phyloP scores from a whole-genome alignment of 2,329 filamentous ascomycete species.

The Beauveria australis region DNA sequence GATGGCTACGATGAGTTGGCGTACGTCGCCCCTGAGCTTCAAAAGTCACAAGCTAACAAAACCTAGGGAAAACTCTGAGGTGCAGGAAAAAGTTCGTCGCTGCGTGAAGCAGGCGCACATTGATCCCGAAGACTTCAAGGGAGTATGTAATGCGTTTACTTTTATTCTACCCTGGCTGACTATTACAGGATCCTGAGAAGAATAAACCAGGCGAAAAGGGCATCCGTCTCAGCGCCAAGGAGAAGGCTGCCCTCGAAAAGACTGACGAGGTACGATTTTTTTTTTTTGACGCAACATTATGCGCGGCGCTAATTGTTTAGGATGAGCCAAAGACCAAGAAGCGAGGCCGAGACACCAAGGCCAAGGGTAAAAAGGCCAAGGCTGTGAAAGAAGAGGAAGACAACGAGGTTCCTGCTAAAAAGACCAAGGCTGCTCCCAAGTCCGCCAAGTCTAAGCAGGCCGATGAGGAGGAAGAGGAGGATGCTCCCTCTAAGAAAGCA shows the following conservation, averaged over 20 bases:
- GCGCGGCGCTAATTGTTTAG: not conserved
- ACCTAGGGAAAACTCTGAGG: slow-evolving; percentile 42
- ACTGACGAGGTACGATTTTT: slow-evolving; percentile 4
- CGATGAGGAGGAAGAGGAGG: not conserved
- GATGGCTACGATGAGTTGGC: slow-evolving; percentile 74
- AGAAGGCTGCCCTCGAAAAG: slow-evolving; percentile 21
- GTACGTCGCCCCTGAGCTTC: slow-evolving; percentile 25
- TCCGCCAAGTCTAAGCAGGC: not conserved
- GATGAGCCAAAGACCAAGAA: slow-evolving; percentile 22
- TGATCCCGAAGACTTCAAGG: slow-evolving; percentile 78
- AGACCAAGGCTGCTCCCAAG: not conserved
- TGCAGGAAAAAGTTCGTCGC: slow-evolving; percentile 64
- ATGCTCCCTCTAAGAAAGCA: not conserved
- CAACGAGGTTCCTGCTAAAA: slow-evolving; percentile 18
- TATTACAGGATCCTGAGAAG: slow-evolving; percentile 58
- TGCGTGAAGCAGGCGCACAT: slow-evolving; percentile 73
- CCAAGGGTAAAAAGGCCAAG: slow-evolving; percentile 3
- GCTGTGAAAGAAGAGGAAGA: slow-evolving; percentile 9
- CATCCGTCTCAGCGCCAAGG: slow-evolving; percentile 41
- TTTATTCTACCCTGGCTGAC: slow-evolving; percentile 3
- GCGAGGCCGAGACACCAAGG: slow-evolving; percentile 20
- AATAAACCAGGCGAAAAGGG: slow-evolving; percentile 62
- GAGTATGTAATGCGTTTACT: slow-evolving; percentile 43
- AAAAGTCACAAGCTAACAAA: slow-evolving; percentile 11
- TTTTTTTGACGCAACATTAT: too few species aligned